phyloP scores from a whole-genome alignment of 345 rosid species.

The Angophora floribunda region DNA sequence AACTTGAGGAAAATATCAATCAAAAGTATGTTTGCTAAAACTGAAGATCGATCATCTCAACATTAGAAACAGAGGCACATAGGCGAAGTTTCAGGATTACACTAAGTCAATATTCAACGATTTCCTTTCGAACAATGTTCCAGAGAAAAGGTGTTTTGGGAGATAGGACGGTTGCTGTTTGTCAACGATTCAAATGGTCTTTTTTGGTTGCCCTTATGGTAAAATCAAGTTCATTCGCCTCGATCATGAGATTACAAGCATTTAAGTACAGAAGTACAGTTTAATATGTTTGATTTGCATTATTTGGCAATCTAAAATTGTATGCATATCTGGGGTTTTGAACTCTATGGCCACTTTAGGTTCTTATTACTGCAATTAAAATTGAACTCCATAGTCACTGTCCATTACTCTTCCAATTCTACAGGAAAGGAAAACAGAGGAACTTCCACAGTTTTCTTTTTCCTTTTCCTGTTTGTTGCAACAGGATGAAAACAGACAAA shows the following conservation, averaged over 20 bases:
- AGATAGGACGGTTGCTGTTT: no score
- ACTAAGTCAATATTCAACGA: background rate
- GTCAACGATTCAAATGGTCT: background rate
- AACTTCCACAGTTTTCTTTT: background rate
- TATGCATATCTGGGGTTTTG: background rate
- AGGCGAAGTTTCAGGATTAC: background rate
- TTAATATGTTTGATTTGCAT: background rate
- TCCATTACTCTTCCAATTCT: background rate
- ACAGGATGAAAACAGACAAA: background rate
- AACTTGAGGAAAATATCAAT: background rate
- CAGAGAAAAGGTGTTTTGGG: background rate
- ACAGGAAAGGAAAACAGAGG: background rate
- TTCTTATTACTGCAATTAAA: background rate
- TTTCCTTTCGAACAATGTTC: background rate
- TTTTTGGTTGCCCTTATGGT: background rate
- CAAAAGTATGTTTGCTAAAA: no score
- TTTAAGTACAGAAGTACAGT: background rate
- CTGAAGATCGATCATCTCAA: no score
- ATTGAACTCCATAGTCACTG: background rate
- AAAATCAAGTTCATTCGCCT: background rate
- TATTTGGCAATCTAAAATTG: background rate
- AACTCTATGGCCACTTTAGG: background rate
- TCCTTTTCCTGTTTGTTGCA: background rate
- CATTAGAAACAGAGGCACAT: background rate
- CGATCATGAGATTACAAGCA: fast-evolving